Evolutionary conservation across 2,329 filamentous ascomycete species (phyloP).

Genomic region (Cladosporium sp.): DNA sequence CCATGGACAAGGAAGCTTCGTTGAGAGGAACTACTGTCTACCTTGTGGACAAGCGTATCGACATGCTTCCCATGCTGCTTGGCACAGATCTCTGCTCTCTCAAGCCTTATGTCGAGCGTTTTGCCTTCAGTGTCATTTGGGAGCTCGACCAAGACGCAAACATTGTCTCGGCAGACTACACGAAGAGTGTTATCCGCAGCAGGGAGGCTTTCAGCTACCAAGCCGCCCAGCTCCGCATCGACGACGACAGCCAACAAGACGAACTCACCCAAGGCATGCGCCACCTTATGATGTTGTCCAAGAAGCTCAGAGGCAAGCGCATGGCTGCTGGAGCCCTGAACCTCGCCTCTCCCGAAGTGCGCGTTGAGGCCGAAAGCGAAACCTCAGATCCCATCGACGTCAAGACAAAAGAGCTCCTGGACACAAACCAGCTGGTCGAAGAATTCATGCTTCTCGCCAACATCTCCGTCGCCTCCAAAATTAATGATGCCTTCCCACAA

Average conservation of each 20-base stretch:
- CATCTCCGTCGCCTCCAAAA: conserved; percentile 83
- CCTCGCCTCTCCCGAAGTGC: conserved; percentile 94
- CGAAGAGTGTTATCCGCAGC: conserved; percentile 95
- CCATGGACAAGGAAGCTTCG: conserved; percentile 94
- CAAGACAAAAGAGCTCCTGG: conserved; percentile 87
- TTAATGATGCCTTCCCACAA: conserved; percentile 87
- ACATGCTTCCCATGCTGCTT: conserved; percentile 95
- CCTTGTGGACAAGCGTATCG: conserved; percentile 96
- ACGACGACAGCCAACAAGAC: conserved; percentile 80
- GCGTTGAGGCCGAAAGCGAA: conserved; percentile 90
- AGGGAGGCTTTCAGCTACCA: conserved; percentile 97
- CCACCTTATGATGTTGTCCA: conserved; percentile 77
- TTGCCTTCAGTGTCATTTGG: conserved; percentile 54
- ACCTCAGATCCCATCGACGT: conserved; percentile 94
- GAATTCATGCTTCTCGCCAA: conserved; percentile 99
- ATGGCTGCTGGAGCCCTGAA: conserved; percentile 94
- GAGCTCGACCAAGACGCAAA: conserved; percentile 81
- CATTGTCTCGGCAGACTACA: conserved; percentile 79
- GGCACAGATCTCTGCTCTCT: conserved; percentile 94
- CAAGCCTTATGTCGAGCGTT: conserved; percentile 90
- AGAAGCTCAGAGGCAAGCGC: conserved; percentile 88
- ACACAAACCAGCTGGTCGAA: conserved; percentile 95
- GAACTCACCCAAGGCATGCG: conserved; percentile 88
- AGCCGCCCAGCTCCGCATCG: conserved; percentile 87
- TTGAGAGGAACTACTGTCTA: conserved; percentile 95